Evolutionary conservation across 768 basidiomycete genomes (phyloP).

Genomic region (Cystofilobasidium ferigula): DNA sequence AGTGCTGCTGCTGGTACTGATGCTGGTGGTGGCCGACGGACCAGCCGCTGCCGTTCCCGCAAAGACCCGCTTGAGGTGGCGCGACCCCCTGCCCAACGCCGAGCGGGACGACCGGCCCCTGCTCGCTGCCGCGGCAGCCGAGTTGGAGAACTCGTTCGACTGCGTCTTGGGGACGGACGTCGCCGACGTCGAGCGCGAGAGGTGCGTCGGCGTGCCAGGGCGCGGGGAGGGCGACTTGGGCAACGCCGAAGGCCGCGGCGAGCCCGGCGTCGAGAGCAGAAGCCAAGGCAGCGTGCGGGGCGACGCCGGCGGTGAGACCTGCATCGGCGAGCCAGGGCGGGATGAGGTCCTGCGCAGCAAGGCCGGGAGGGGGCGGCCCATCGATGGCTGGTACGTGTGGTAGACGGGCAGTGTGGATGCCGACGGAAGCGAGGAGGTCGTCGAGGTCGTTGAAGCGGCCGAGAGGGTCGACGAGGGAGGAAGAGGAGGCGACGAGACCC

Average conservation of each 20-base stretch:
- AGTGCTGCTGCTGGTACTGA: background rate
- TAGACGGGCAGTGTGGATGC: background rate
- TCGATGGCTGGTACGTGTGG: background rate
- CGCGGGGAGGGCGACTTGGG: background rate
- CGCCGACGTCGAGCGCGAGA: constrained; percentile 5
- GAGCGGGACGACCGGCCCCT: constrained; percentile 6
- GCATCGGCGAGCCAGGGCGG: constrained; percentile 7
- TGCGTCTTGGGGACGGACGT: background rate
- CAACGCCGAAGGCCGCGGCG: background rate
- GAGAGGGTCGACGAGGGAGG: background rate
- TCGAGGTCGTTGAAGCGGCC: background rate
- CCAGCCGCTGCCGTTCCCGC: constrained; percentile 5
- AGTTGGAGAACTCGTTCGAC: background rate
- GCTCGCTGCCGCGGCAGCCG: background rate
- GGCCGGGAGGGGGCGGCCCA: background rate
- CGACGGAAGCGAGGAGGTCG: background rate
- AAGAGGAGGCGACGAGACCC: constrained; percentile 4
- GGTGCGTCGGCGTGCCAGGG: background rate
- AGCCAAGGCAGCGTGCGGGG: background rate
- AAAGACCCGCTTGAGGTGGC: constrained; percentile 12
- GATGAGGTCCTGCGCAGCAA: background rate
- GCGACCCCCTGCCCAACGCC: constrained; percentile 9
- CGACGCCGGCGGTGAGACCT: constrained; percentile 3
- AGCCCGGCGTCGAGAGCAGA: background rate
- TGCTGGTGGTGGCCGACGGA: background rate